Evolutionary conservation across 176 grass and related monocot species (phyloP).

Genomic region (Ananas comosus): DNA sequence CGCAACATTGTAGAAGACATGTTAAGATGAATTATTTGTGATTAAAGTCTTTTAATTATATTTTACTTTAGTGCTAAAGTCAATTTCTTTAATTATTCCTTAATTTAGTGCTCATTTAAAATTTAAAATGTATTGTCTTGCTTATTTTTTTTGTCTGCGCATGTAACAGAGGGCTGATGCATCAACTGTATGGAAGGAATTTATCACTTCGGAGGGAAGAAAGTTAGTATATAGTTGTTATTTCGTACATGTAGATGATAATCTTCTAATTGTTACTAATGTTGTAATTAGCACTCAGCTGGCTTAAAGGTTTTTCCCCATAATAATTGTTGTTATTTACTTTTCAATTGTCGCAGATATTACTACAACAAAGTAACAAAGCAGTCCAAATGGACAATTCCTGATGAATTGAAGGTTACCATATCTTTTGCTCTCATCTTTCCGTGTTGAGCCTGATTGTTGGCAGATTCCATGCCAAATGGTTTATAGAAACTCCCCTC

Average conservation of each 20-base stretch:
- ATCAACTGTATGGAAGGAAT: slow-evolving; percentile 97
- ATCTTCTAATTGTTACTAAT: neutral
- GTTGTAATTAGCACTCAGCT: neutral
- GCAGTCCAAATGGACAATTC: slow-evolving; percentile 94
- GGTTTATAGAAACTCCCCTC: too few relatives aligned
- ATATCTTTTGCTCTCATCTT: too few relatives aligned
- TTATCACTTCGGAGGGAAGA: slow-evolving; percentile 65
- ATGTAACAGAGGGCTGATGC: slow-evolving; percentile 68
- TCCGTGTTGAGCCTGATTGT: too few relatives aligned
- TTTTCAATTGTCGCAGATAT: slow-evolving; percentile 31
- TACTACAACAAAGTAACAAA: slow-evolving; percentile 79
- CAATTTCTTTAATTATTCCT: neutral
- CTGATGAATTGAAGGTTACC: slow-evolving; percentile 80
- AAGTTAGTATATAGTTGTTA: slow-evolving; percentile 50
- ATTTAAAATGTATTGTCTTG: neutral
- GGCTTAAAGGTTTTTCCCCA: neutral
- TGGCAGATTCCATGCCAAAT: too few relatives aligned
- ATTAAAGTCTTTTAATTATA: neutral
- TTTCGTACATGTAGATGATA: neutral
- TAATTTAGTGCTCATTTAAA: neutral
- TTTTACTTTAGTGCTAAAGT: neutral
- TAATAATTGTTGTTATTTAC: neutral
- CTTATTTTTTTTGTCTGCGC: slow-evolving; percentile 15
- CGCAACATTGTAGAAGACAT: neutral
- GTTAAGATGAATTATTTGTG: neutral